These are phyloP conservation scores for Gelatoporia subvermispora DNA, from an alignment of 768 basidiomycete species.

Conservation along the genomic window DNA sequence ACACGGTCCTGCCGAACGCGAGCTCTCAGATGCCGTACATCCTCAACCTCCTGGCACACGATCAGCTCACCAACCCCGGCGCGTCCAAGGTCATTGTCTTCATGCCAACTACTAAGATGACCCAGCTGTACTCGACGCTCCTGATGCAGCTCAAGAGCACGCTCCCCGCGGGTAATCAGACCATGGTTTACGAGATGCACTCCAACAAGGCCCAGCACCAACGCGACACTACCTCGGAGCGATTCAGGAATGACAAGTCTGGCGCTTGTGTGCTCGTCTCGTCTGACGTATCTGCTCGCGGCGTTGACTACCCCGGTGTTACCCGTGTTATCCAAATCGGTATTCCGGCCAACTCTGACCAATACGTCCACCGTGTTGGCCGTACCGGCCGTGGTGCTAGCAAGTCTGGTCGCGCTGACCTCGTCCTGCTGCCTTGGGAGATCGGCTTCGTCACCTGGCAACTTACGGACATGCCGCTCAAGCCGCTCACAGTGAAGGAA, in stretches of 20 bases:
- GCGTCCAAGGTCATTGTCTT: conserved; percentile 79
- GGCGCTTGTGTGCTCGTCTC: conserved; percentile 67
- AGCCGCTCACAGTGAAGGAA: conserved; percentile 46
- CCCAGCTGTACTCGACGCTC: conserved; percentile 66
- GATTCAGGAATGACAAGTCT: conserved; percentile 51
- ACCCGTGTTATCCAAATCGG: conserved; percentile 92
- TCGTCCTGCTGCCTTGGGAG: conserved; percentile 80
- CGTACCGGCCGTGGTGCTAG: conserved; percentile 71
- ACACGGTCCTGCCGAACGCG: conserved; percentile 65
- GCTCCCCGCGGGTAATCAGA: conserved; percentile 48
- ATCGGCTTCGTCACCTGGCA: conserved; percentile 57
- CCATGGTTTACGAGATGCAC: conserved; percentile 76
- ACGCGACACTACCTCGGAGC: conserved; percentile 52
- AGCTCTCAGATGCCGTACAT: conserved; percentile 74
- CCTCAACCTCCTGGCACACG: conserved; percentile 77
- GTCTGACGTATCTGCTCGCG: conserved; percentile 86
- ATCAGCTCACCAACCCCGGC: conserved; percentile 69
- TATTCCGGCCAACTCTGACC: conserved; percentile 59
- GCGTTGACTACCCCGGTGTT: conserved; percentile 85
- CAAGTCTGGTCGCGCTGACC: conserved; percentile 61
- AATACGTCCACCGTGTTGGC: conserved; percentile 84
- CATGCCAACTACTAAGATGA: conserved; percentile 80
- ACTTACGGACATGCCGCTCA: conserved; percentile 65
- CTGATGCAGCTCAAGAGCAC: conserved; percentile 43
- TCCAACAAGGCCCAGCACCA: conserved; percentile 60